A percentile compares a stretch with the other conserved stretches of the same genome.
phyloP scores from a whole-genome alignment of 179 eudicot species.

The Beta lomatogona region DNA sequence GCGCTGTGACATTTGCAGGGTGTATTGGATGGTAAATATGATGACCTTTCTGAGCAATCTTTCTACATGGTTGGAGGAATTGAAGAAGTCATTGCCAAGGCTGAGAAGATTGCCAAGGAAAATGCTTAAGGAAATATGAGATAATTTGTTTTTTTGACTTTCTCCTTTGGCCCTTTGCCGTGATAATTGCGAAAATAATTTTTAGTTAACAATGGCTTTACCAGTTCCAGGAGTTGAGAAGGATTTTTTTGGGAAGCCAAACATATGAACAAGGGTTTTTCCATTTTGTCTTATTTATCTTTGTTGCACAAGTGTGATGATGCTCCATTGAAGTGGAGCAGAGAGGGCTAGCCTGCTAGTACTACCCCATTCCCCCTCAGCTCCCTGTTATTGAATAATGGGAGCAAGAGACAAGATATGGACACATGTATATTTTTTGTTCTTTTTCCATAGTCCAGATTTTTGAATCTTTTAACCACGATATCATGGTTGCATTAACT shows the following conservation, averaged over 20 bases:
- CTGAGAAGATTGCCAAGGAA: conserved; percentile 96
- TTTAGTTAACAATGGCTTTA: conserved; percentile 48
- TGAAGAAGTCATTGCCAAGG: conserved; percentile 98
- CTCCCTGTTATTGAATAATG: conserved; percentile 48
- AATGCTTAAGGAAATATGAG: conserved; percentile 50
- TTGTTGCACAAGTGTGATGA: conserved; percentile 35
- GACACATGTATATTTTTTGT: conserved; percentile 33
- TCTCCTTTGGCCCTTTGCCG: conserved; percentile 22
- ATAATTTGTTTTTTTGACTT: conserved; percentile 22
- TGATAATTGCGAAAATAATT: conserved; percentile 54
- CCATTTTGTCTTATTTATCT: conserved; percentile 23
- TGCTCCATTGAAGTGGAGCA: conserved; percentile 34
- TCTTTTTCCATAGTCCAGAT: conserved; percentile 15
- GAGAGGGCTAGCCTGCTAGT: conserved; percentile 36
- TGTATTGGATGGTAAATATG: conserved; percentile 78
- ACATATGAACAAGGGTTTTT: conserved; percentile 34
- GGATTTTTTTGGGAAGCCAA: conserved; percentile 33
- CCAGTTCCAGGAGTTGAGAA: conserved; percentile 44
- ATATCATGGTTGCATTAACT: neutral
- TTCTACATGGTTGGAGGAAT: conserved; percentile 94
- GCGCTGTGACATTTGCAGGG: conserved; percentile 48
- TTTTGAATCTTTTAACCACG: conserved; percentile 1
- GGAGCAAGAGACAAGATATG: conserved; percentile 39
- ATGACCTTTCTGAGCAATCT: conserved; percentile 55
- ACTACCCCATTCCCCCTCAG: conserved; percentile 29